Evolutionary conservation across 2,329 filamentous ascomycete genomes (phyloP).

Genomic region (Aaosphaeria pasadenensis): DNA sequence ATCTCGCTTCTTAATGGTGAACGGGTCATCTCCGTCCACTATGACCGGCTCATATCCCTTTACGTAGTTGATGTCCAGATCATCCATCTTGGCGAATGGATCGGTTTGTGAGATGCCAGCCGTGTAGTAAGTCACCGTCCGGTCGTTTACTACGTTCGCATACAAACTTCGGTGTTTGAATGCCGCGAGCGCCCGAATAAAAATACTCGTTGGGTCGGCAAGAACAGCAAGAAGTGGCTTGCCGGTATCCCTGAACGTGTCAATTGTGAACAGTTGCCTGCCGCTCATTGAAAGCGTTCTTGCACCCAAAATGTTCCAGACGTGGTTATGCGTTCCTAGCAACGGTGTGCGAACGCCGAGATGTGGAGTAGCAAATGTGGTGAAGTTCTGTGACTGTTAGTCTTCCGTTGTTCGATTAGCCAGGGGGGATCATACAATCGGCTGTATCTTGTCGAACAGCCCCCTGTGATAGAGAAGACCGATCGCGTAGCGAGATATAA

Average conservation of each 20-base stretch:
- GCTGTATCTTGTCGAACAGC: slow-evolving; percentile 73
- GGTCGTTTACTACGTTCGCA: slow-evolving; percentile 83
- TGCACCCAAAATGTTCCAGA: slow-evolving; percentile 77
- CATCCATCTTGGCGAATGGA: slow-evolving; percentile 68
- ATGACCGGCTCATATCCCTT: slow-evolving; percentile 72
- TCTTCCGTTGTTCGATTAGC: background rate
- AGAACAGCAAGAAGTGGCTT: slow-evolving; percentile 76
- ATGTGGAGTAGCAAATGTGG: slow-evolving; percentile 81
- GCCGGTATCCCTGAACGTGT: slow-evolving; percentile 80
- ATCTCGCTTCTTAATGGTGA: slow-evolving; percentile 46
- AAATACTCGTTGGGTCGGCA: slow-evolving; percentile 80
- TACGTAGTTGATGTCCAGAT: slow-evolving; percentile 69
- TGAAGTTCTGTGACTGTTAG: slow-evolving; percentile 68
- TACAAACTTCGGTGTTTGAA: slow-evolving; percentile 80
- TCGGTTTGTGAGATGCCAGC: slow-evolving; percentile 74
- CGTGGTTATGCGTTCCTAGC: slow-evolving; percentile 40
- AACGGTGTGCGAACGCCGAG: slow-evolving; percentile 53
- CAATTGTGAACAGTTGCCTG: slow-evolving; percentile 81
- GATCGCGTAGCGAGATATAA: slow-evolving; percentile 82
- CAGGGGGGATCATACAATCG: slow-evolving; percentile 60
- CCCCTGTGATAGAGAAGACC: slow-evolving; percentile 80
- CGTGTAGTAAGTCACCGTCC: slow-evolving; percentile 79
- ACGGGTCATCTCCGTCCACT: slow-evolving; percentile 64
- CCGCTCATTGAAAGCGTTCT: slow-evolving; percentile 80
- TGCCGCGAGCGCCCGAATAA: slow-evolving; percentile 71